phyloP scores from a whole-genome alignment of 768 basidiomycete genomes.

The Russula emetica region DNA sequence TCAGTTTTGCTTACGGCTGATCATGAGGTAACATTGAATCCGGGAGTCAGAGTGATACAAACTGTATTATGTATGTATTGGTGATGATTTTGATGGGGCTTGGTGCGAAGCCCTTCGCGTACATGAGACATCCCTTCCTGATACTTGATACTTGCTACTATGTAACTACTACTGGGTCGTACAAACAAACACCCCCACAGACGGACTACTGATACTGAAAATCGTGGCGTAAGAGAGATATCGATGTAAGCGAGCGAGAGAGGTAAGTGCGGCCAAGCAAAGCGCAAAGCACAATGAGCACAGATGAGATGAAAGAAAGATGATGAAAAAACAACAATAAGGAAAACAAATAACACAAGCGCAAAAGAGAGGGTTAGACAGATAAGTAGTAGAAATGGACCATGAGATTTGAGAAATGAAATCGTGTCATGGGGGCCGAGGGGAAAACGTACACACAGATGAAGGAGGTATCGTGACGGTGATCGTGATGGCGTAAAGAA shows the following conservation, averaged over 20 bases:
- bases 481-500: conserved; percentile 18
- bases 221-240: background rate
- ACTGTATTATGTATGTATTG: background rate
- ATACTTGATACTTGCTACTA: conserved; percentile 20
- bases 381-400: background rate
- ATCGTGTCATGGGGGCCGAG: background rate
- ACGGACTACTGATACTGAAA: background rate
- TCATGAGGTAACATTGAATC: background rate
- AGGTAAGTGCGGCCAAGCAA: background rate
- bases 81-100: conserved; percentile 36
- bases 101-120: conserved; percentile 51
- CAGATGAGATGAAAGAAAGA: background rate
- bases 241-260: conserved; percentile 2
- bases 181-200: conserved; percentile 11
- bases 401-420: conserved; percentile 8
- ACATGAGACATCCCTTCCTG: background rate
- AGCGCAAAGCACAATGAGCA: background rate
- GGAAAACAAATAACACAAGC: conserved; percentile 23
- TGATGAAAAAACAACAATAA: conserved; percentile 10
- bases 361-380: background rate
- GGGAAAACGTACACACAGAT: background rate
- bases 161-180: conserved; percentile 17
- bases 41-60: background rate
- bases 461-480: conserved; percentile 14
- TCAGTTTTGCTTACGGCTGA: background rate